phyloP scores from a whole-genome alignment of 805 yeast genomes.

The Starmerella stigmatis region DNA sequence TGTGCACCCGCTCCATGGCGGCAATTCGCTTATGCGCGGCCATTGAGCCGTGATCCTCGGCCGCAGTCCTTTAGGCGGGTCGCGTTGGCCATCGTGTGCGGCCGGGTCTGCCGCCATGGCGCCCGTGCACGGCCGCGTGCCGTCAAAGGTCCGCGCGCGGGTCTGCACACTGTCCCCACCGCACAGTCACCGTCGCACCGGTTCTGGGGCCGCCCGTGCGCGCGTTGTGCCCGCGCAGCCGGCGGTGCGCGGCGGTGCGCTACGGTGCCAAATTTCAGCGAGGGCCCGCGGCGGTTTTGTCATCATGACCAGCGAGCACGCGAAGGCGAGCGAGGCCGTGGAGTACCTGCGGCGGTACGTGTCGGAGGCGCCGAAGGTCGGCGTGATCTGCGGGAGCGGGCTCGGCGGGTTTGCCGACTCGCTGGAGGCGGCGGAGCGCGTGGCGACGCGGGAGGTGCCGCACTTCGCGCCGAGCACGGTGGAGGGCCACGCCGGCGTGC shows the following conservation, averaged over 20 bases:
- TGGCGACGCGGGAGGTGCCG: slow-evolving; percentile 63
- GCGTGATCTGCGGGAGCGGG: slow-evolving; percentile 92
- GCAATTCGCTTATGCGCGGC: too few species aligned
- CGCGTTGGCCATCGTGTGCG: too few species aligned
- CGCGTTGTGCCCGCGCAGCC: background rate
- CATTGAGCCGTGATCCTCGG: too few species aligned
- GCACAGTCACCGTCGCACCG: too few species aligned
- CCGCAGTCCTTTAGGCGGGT: too few species aligned
- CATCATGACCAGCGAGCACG: slow-evolving; percentile 11
- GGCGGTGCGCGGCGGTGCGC: background rate
- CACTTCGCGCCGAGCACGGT: slow-evolving; percentile 76
- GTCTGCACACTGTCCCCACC: too few species aligned
- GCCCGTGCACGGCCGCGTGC: too few species aligned
- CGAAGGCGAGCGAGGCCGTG: slow-evolving; percentile 20
- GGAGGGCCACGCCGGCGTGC: slow-evolving; percentile 77
- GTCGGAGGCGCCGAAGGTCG: slow-evolving; percentile 34
- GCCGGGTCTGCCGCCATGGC: too few species aligned
- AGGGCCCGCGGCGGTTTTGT: background rate
- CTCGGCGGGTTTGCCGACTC: slow-evolving; percentile 70
- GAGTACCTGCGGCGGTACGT: slow-evolving; percentile 14
- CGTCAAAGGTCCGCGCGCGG: too few species aligned
- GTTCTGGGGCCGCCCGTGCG: too few species aligned
- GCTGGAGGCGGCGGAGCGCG: slow-evolving; percentile 37
- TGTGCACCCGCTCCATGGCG: too few species aligned
- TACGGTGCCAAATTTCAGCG: background rate